phyloP scores from a whole-genome alignment of 352 stramenopile genomes.

The Phytopythium helicoides region DNA sequence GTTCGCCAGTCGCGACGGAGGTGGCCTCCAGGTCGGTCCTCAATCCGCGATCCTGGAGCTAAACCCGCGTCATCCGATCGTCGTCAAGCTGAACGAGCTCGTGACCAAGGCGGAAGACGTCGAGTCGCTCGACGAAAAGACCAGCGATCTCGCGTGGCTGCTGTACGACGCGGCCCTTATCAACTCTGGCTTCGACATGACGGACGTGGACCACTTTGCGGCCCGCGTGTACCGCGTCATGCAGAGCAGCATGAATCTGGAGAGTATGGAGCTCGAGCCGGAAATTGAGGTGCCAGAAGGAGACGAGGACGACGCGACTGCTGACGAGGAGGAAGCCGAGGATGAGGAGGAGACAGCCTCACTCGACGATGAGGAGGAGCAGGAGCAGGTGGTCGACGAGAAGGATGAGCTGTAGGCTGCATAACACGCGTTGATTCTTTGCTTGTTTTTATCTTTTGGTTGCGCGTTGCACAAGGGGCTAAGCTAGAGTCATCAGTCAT shows the following conservation, averaged over 20 bases:
- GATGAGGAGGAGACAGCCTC: constrained; percentile 27
- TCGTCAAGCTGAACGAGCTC: constrained; percentile 93
- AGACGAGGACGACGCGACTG: constrained; percentile 36
- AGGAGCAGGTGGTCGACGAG: constrained; percentile 7
- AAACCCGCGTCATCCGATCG: constrained; percentile 98
- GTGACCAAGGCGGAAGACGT: constrained; percentile 33
- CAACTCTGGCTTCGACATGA: constrained; percentile 96
- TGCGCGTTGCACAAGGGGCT: too few species aligned
- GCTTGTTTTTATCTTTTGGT: too few species aligned
- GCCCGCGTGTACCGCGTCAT: constrained; percentile 93
- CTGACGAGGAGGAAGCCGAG: constrained; percentile 52
- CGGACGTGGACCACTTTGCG: constrained; percentile 92
- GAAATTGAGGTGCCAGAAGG: constrained; percentile 93
- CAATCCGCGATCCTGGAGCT: constrained; percentile 96
- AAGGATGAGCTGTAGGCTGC: constrained; percentile 42
- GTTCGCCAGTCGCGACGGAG: constrained; percentile 84
- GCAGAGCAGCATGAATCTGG: constrained; percentile 90
- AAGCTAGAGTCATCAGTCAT: constrained; percentile 13
- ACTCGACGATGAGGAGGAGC: constrained; percentile 25
- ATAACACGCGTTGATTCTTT: constrained; percentile 1
- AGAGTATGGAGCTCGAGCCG: constrained; percentile 90
- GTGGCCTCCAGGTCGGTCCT: constrained; percentile 16
- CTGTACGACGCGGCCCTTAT: constrained; percentile 98
- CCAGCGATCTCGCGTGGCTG: constrained; percentile 94
- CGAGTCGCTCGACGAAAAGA: constrained; percentile 78